Conservation (phyloP, 176 grass and related monocot genomes). For the Oryza officinalis region DNA sequence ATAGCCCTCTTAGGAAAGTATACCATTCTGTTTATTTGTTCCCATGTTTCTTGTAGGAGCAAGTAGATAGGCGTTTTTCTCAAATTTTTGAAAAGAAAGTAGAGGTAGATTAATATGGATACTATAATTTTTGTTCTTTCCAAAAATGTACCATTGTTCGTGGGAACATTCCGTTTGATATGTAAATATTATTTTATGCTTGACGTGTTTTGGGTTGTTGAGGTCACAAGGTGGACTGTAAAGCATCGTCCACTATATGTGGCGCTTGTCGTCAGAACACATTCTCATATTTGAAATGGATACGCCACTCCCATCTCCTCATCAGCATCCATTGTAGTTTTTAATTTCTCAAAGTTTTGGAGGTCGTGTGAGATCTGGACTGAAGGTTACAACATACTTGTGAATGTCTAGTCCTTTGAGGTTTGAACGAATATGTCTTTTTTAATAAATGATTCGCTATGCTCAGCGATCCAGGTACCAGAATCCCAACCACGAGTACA, state of each 20-base stretch:
- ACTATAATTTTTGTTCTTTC: constrained; percentile 28
- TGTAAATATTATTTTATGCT: constrained; percentile 45
- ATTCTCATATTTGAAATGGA: neutral
- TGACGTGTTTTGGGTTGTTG: neutral
- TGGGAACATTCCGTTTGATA: constrained; percentile 18
- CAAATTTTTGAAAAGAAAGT: constrained; percentile 30
- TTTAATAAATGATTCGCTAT: neutral
- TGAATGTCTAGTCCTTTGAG: too few species aligned
- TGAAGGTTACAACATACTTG: too few species aligned
- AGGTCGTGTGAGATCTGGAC: too few species aligned
- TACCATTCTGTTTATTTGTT: constrained; percentile 45
- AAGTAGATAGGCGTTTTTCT: constrained; percentile 20
- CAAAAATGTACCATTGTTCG: constrained; percentile 25
- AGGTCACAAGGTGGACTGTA: neutral
- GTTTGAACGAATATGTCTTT: too few species aligned
- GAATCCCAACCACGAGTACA: neutral
- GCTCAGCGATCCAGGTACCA: neutral
- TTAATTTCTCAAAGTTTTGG: neutral
- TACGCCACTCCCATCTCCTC: neutral
- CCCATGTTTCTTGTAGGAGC: constrained; percentile 13
- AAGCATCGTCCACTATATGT: neutral
- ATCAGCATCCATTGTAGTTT: neutral
- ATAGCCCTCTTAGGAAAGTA: constrained; percentile 20
- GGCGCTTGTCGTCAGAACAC: neutral
- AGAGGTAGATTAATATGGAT: constrained; percentile 12